Percentiles rank a stretch among this genome's conserved stretches.
These are phyloP conservation scores for Irpex lacteus DNA, from an alignment of 1,284 basidiomycete genomes.

Conservation along the genomic window DNA sequence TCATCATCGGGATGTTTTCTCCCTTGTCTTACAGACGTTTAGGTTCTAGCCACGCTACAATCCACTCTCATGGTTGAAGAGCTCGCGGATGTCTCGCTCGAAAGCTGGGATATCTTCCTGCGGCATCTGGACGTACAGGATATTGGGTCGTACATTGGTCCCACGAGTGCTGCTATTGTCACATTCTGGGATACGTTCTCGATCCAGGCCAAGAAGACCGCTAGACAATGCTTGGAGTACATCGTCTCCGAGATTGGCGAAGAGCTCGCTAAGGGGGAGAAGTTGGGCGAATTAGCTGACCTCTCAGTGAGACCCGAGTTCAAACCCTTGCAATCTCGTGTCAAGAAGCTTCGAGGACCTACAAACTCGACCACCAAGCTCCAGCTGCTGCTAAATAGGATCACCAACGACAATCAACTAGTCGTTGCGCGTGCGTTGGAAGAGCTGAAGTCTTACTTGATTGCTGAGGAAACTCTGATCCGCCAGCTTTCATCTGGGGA, in stretches of 20 bases:
- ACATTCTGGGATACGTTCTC: conserved; percentile 75
- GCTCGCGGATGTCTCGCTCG: conserved; percentile 76
- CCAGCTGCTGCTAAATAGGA: conserved; percentile 71
- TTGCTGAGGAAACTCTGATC: conserved; percentile 54
- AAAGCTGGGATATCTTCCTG: conserved; percentile 84
- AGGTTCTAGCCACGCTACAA: conserved; percentile 98
- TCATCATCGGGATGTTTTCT: too few relatives aligned
- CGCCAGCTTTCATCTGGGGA: conserved; percentile 75
- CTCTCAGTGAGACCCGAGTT: conserved; percentile 73
- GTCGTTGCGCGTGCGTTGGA: conserved; percentile 76
- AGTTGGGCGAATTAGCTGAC: conserved; percentile 81
- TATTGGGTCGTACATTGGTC: conserved; percentile 82
- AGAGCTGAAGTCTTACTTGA: conserved; percentile 74
- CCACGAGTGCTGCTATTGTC: conserved; percentile 86
- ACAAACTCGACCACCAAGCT: conserved; percentile 51
- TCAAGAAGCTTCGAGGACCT: conserved; percentile 55
- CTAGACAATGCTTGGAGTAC: conserved; percentile 64
- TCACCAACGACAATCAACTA: conserved; percentile 79
- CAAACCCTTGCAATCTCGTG: conserved; percentile 39
- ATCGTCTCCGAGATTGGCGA: conserved; percentile 42
- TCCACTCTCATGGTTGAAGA: conserved; percentile 76
- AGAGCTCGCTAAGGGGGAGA: conserved; percentile 37
- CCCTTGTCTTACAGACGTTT: too few relatives aligned
- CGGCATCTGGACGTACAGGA: conserved; percentile 69
- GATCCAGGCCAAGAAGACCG: conserved; percentile 48